These are phyloP conservation scores for Saturnispora serradocipensis DNA, from an alignment of 805 yeast genomes.

Conservation along the genomic window DNA sequence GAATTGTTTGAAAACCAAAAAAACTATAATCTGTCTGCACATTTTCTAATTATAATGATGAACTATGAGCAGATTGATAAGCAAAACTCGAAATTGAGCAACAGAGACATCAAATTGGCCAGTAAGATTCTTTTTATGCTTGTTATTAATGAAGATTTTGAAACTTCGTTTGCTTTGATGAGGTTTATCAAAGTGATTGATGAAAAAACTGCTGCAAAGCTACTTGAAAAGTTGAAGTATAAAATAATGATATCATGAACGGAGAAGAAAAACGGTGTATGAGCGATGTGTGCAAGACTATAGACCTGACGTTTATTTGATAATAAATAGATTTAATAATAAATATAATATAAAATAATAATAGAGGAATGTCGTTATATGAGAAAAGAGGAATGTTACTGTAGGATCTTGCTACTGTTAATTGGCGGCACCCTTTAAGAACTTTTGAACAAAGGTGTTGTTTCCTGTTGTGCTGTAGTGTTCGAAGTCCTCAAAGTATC, in stretches of 20 bases:
- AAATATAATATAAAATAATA: slow-evolving; percentile 3
- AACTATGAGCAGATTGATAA: slow-evolving; percentile 31
- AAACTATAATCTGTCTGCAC: slow-evolving; percentile 41
- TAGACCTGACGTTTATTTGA: neutral
- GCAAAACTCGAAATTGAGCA: slow-evolving; percentile 5
- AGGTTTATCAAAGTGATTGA: slow-evolving; percentile 44
- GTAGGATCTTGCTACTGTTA: slow-evolving; percentile 6
- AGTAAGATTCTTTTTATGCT: slow-evolving; percentile 36
- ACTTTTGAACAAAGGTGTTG: slow-evolving; percentile 61
- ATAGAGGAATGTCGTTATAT: slow-evolving; percentile 23
- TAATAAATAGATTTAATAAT: neutral
- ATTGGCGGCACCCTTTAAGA: slow-evolving; percentile 52
- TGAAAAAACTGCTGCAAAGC: slow-evolving; percentile 27
- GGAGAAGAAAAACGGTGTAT: neutral
- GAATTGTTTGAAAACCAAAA: slow-evolving; percentile 28
- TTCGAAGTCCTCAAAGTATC: slow-evolving; percentile 65
- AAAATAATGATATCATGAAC: neutral
- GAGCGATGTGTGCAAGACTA: too few relatives aligned
- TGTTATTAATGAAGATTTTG: slow-evolving; percentile 34
- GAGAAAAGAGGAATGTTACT: slow-evolving; percentile 15
- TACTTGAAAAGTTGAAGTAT: slow-evolving; percentile 25
- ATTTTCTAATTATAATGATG: slow-evolving; percentile 42
- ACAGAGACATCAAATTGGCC: slow-evolving; percentile 33
- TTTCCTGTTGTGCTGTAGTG: slow-evolving; percentile 45
- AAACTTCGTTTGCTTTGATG: slow-evolving; percentile 45